Percentiles rank a stretch among this genome's conserved stretches.
These are phyloP conservation scores for Plasmodium malariae DNA, from an alignment of 169 alveolate species.

Conservation along the genomic window DNA sequence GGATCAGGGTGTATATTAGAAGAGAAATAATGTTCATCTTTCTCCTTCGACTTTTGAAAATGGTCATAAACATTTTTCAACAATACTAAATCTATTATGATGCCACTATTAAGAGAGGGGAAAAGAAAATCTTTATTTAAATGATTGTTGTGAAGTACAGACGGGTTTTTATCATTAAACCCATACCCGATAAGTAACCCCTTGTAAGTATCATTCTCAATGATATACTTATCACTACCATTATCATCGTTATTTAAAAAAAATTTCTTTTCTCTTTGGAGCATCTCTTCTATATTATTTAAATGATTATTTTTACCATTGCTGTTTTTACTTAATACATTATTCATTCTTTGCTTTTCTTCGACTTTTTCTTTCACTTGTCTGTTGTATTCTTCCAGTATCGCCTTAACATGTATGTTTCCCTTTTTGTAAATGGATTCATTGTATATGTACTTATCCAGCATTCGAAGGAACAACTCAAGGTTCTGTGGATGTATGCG, in stretches of 20 bases:
- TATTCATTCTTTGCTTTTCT: not conserved
- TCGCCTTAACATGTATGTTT: conserved; percentile 26
- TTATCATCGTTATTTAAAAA: conserved; percentile 7
- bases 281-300: not conserved
- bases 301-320: not conserved
- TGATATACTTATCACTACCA: conserved; percentile 26
- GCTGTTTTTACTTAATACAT: not conserved
- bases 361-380: conserved; percentile 13
- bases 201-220: not conserved
- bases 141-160: not conserved
- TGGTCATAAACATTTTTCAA: conserved; percentile 25
- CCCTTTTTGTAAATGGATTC: conserved; percentile 30
- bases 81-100: conserved; percentile 18
- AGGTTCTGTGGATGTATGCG: conserved; percentile 59
- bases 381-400: conserved; percentile 30
- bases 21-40: not conserved
- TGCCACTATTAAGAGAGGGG: conserved; percentile 52
- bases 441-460: conserved; percentile 65
- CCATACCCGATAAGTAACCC: conserved; percentile 39
- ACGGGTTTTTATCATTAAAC: not conserved
- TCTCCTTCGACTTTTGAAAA: not conserved
- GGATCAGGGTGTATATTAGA: conserved; percentile 9
- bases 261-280: not conserved
- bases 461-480: conserved; percentile 33
- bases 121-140: not conserved